Evolutionary conservation across 2,329 filamentous ascomycete genomes (phyloP), one percentile per base, ranked within the genome.

Genomic region (Paecilomyces sp.): DNA sequence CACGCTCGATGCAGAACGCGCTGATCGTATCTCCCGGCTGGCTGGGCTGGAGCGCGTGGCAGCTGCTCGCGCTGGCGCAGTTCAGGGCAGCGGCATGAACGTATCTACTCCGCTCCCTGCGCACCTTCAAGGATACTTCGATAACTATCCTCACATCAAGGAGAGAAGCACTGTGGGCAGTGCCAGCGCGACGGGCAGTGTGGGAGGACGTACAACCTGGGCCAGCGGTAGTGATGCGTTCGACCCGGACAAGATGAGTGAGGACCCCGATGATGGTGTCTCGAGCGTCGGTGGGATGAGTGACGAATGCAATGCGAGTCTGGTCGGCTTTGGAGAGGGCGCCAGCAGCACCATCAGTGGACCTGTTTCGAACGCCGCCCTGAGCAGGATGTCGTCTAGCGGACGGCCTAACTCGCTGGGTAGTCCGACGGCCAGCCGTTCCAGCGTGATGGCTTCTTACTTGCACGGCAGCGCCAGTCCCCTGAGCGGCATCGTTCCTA

Each of bases 251-350:
- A 82, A 83, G 57, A 85, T 78, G 76, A 79, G 76, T 67, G 87
- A 88, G 63, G 89, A 91, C 70, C 85, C 89, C 74, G 89, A 85
- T 62, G 85, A 83, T 50, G 82, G 76, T 4, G 80, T 80, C 8
- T 86, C 86, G 30, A 87, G 85, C 63, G 84, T 88, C 56, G 89
- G 91, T 65, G 90, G 89, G 61, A 88, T 94, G 82, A 93, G 90
- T 67, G 92, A 96, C 67, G 91, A 96, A 68, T 89, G 88, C 7
- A 88, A 87, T 57, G 90, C 88, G 2, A 93, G 89, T 63, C 81
- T 97, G 5, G 93, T 97, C 9, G 93, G 89, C 0, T 97, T 97
- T 67, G 93, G 93, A 56, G 92, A 97, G 73, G 93, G 92, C 34
- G 92, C 93, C 9, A 90, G 88, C 66, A 91, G 89, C 72, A 91